Evolutionary conservation across 2,329 filamentous ascomycete species (phyloP).

Genomic region (Ramularia collo-cygni): DNA sequence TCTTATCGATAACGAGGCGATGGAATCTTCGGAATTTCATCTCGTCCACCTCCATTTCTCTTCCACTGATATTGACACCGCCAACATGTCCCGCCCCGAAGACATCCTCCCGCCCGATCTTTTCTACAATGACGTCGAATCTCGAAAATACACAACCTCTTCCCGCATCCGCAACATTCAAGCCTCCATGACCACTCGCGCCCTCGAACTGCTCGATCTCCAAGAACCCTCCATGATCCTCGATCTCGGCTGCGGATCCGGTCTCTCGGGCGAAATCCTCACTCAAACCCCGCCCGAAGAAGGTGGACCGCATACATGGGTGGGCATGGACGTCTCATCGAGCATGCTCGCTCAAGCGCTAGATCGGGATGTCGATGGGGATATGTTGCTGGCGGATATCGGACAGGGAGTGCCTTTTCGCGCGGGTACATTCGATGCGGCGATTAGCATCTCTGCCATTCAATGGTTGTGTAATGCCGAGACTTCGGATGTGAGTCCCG

Average conservation of each 20-base stretch:
- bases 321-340: slow-evolving; percentile 92
- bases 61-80: not conserved
- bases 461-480: slow-evolving; percentile 99
- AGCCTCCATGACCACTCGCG: slow-evolving; percentile 86
- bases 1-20: not conserved
- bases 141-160: slow-evolving; percentile 93
- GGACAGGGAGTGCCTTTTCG: slow-evolving; percentile 94
- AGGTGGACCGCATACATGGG: slow-evolving; percentile 84
- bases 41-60: not conserved
- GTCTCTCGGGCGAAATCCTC: slow-evolving; percentile 88
- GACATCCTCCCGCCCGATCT: slow-evolving; percentile 88
- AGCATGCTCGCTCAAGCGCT: slow-evolving; percentile 97
- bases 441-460: slow-evolving; percentile 90
- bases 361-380: slow-evolving; percentile 85
- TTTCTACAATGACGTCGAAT: slow-evolving; percentile 94
- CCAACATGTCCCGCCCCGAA: slow-evolving; percentile 89
- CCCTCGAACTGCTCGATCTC: slow-evolving; percentile 84
- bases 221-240: slow-evolving; percentile 76
- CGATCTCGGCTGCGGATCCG: slow-evolving; percentile 93
- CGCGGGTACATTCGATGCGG: slow-evolving; percentile 86
- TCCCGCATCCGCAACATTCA: slow-evolving; percentile 95
- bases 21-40: not conserved
- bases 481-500: slow-evolving; percentile 72
- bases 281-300: slow-evolving; percentile 62
- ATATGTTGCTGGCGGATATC: slow-evolving; percentile 89